A percentile compares a stretch with the other conserved stretches of the same genome.
These are phyloP conservation scores for Conticribra weissflogii DNA, from an alignment of 108 stramenopile species.

Conservation along the genomic window DNA sequence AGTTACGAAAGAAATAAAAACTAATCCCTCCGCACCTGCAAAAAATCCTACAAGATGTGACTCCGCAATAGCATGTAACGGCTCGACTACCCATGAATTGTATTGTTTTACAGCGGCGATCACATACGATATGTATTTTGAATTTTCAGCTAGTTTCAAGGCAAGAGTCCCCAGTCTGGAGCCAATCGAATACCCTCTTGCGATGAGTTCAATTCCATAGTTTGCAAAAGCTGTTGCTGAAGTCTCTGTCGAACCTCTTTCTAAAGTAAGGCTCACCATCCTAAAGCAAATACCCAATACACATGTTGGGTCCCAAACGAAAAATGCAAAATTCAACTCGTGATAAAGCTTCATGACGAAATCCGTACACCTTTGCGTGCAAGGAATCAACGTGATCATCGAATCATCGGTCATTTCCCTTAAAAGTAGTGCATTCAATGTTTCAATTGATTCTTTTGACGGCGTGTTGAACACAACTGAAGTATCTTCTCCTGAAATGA, in stretches of 20 bases:
- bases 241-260: too few relatives aligned
- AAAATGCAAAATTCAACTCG: too few relatives aligned
- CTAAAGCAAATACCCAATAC: too few relatives aligned
- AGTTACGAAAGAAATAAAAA: too few relatives aligned
- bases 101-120: background rate
- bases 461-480: background rate
- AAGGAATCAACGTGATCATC: background rate
- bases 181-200: too few relatives aligned
- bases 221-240: too few relatives aligned
- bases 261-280: too few relatives aligned
- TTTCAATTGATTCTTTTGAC: background rate
- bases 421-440: background rate
- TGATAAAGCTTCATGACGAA: too few relatives aligned
- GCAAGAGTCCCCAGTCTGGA: too few relatives aligned
- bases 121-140: background rate
- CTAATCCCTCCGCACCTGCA: slow-evolving; percentile 1
- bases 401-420: background rate
- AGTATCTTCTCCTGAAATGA: background rate
- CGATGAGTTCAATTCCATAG: too few relatives aligned
- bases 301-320: too few relatives aligned
- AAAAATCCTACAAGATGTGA: slow-evolving; percentile 5
- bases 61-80: slow-evolving; percentile 15
- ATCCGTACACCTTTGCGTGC: too few relatives aligned
- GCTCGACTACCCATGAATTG: slow-evolving; percentile 9
- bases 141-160: slow-evolving; percentile 5